Percentiles rank a stretch among this genome's conserved stretches.
These are phyloP conservation scores for Solanum verrucosum DNA, from an alignment of 257 asterid species.

Conservation along the genomic window DNA sequence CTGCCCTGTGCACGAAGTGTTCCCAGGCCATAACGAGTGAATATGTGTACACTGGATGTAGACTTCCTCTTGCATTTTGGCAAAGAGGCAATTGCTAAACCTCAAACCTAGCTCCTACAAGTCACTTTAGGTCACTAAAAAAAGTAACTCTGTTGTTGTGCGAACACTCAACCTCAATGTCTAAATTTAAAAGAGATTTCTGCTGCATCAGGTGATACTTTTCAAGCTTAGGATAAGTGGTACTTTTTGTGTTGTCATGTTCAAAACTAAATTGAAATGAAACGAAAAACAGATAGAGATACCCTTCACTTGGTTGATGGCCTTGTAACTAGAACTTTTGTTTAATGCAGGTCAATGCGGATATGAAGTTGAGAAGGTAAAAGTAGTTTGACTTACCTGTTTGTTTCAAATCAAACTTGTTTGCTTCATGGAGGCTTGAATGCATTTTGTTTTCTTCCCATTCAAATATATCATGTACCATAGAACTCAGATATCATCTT, in stretches of 20 bases:
- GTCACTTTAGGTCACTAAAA: neutral
- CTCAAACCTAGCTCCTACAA: neutral
- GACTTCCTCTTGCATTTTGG: neutral
- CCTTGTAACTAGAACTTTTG: neutral
- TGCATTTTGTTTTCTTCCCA: neutral
- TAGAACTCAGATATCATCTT: neutral
- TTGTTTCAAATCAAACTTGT: neutral
- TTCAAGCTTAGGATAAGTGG: neutral
- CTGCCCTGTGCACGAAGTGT: neutral
- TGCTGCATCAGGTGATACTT: neutral
- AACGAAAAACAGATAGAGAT: neutral
- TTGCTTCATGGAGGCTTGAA: neutral
- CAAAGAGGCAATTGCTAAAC: neutral
- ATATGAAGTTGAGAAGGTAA: constrained; percentile 70
- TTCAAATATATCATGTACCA: neutral
- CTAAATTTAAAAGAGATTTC: neutral
- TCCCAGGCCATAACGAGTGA: neutral
- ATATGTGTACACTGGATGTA: neutral
- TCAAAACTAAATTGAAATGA: neutral
- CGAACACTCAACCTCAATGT: neutral
- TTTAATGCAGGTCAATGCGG: constrained; percentile 73
- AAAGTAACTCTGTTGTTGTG: neutral
- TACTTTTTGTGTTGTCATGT: neutral
- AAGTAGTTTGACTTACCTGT: neutral
- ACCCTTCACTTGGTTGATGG: neutral